Conservation (phyloP, 176 grass and related monocot genomes). For the Miscanthus lutarioriparius region DNA sequence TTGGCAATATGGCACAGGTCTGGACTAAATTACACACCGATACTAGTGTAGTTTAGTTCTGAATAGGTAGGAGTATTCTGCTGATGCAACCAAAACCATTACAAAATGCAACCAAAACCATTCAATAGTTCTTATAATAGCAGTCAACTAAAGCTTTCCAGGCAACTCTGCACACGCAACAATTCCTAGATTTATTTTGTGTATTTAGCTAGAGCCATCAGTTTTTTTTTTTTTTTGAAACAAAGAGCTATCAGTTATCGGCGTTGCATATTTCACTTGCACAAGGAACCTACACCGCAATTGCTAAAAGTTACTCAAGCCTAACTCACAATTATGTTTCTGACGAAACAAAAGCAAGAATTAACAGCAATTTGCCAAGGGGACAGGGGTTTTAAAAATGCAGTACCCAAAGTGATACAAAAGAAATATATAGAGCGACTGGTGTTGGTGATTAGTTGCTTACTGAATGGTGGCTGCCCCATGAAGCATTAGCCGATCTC, state of each 20-base stretch:
- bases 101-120: not conserved
- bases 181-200: not conserved
- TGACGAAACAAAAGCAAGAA: not conserved
- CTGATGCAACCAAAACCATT: not conserved
- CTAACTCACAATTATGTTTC: not conserved
- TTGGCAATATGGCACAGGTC: not conserved
- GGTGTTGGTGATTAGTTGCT: slow-evolving; percentile 1
- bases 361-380: not conserved
- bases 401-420: not conserved
- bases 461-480: slow-evolving; percentile 51
- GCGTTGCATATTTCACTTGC: not conserved
- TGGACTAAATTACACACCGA: slow-evolving; percentile 3
- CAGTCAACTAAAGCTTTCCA: not conserved
- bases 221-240: too few relatives aligned
- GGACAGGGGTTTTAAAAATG: not conserved
- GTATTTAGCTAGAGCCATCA: not conserved
- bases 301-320: not conserved
- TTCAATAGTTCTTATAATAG: not conserved
- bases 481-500: slow-evolving; percentile 53
- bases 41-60: not conserved
- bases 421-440: not conserved
- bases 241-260: not conserved
- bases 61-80: not conserved
- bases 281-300: not conserved
- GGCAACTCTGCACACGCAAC: not conserved